Evolutionary conservation across 176 grass and related monocot species (phyloP).

Genomic region (Hordeum marinum): DNA sequence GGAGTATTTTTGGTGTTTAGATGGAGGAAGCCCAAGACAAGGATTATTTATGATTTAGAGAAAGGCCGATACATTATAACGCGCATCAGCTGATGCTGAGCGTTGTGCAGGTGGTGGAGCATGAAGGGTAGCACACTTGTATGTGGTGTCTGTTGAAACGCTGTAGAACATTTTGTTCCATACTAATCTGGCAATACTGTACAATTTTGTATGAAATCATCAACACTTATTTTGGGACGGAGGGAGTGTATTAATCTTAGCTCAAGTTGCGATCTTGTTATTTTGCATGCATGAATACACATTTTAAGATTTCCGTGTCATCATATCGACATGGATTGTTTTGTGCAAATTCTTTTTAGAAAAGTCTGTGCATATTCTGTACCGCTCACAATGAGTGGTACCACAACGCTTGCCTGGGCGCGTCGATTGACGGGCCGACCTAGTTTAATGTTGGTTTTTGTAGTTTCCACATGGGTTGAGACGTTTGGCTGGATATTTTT

Average conservation of each 20-base stretch:
- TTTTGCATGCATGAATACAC: neutral
- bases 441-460: too few relatives aligned
- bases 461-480: too few relatives aligned
- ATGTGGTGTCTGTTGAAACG: slow-evolving; percentile 19
- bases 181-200: slow-evolving; percentile 2
- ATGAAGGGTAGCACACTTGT: slow-evolving; percentile 15
- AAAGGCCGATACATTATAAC: slow-evolving; percentile 89
- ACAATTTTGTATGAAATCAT: neutral
- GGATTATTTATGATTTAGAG: slow-evolving; percentile 92
- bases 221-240: too few relatives aligned
- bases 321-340: too few relatives aligned
- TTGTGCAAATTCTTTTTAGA: too few relatives aligned
- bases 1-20: slow-evolving; percentile 39
- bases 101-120: slow-evolving; percentile 20
- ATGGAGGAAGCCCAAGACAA: slow-evolving; percentile 70
- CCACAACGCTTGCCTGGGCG: too few relatives aligned
- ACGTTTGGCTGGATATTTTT: too few relatives aligned
- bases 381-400: too few relatives aligned
- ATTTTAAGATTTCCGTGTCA: too few relatives aligned
- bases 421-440: too few relatives aligned
- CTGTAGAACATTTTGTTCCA: slow-evolving; percentile 21
- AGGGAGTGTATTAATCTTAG: neutral
- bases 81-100: slow-evolving; percentile 44
- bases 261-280: neutral
- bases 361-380: too few relatives aligned